Evolutionary conservation across 306 rosid genomes (phyloP), one percentile per base, ranked within the genome.

Genomic region (Delonix regia): DNA sequence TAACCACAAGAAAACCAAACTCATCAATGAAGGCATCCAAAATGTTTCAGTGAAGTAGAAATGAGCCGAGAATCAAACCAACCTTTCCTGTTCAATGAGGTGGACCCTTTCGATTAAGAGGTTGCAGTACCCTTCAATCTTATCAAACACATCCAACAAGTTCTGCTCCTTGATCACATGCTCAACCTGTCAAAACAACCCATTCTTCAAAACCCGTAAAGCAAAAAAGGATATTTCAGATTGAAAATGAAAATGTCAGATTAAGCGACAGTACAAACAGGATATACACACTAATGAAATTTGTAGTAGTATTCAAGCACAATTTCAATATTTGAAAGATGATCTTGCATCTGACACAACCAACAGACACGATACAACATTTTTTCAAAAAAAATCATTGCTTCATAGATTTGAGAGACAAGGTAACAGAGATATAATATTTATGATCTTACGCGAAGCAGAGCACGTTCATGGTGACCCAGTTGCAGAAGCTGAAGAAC

Each of bases 11-110:
- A 65, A 51, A 12, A 76, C 13, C 7, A 28, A 21, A 25, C 6
- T 12, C 47, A 56, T 71, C 66, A 63, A 52, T 24, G 18, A 9
- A 49, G 2, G 22, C 19, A 45, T 60, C 9, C 45, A 53, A 24
- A 16, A 45, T 11, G 12, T 57, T 7, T 57, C 64, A 57, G 36
- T 57, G 1, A 57, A 57, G n/a, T 25, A 25, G 8, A 57, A 57
- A 65, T 45, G 38, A 74, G 65, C 19, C 4, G 21, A 41, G n/a
- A 36, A 71, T 11, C 3, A 10, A 30, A 66, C 86, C 45, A 81
- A 95, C 99, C 97, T 92, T 38, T 88, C 86, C 48, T 91, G 89
- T 74, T 89, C 98, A 83, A 95, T 85, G 78, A 89, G 98, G 21
- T 86, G 89, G 51, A 89, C 70, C 81, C 99, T 89, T 77, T 95